Evolutionary conservation across 345 rosid species (phyloP), one percentile per base, ranked within the genome.

Genomic region (Gynandropsis gynandra): DNA sequence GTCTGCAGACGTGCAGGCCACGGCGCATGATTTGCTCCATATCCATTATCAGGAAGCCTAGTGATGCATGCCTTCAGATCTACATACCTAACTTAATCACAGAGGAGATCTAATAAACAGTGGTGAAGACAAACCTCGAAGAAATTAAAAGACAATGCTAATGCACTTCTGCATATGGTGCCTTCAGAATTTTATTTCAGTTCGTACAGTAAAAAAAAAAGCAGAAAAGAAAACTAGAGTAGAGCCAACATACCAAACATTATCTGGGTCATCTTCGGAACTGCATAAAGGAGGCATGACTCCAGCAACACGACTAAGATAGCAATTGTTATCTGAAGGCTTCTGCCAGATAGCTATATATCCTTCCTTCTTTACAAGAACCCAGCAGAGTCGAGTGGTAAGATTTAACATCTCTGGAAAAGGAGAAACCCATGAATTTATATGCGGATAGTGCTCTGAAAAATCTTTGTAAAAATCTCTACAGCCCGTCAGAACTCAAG

Each of bases 341-440:
- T 92, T 87, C 73, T 72, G 74, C 98, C 98, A 87, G 55, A 92
- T 69, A 55, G 98, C 95, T 73, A 92, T 71, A 59, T 87, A 88
- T 48, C 98, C 97, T 69, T 80, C 98, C 77, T 76, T 92, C 79
- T 88, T 92, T 16, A 92, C 80, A 51, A 87, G 90, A 58, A 70
- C 71, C 98, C 98, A 92, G 77, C 98, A 92, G 44, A 92, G 88
- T 35, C 79, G 83, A 44, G 72, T 75, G 13, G 95, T 87, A 58
- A 92, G 87, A 63, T 83, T 73, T 47, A 92, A 69, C 98, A 92
- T 92, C 77, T 79, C 98, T 92, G 88, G 46, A 59, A 52, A n/a
- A 36, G 62, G 65, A 42, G 49, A 53, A 14, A 49, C 20, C 44
- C 9, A 51, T 43, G 27, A 21, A 48, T 40, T 44, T 39, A 37